phyloP scores from a whole-genome alignment of 108 stramenopile species.

The Epipyxis sp. region DNA sequence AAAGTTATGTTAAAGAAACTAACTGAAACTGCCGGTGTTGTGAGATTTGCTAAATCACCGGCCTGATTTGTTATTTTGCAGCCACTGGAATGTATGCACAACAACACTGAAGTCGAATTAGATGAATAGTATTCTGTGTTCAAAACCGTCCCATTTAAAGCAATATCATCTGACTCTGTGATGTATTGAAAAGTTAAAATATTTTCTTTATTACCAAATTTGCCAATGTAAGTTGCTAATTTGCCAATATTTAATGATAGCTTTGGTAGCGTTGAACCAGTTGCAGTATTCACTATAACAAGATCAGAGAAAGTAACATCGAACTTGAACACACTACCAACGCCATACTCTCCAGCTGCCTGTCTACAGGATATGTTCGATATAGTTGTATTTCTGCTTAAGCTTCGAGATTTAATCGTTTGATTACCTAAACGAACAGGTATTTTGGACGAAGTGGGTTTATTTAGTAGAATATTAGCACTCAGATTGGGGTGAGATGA shows the following conservation, averaged over 20 bases:
- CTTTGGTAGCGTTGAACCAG: not conserved
- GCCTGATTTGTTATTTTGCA: not conserved
- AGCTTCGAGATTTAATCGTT: not conserved
- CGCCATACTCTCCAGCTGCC: conserved; percentile 6
- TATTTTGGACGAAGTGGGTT: not conserved
- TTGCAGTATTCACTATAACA: not conserved
- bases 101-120: not conserved
- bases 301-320: not conserved
- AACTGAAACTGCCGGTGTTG: not conserved
- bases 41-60: not conserved
- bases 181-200: not conserved
- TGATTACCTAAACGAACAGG: not conserved
- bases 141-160: too few relatives aligned
- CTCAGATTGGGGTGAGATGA: not conserved
- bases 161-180: not conserved
- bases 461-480: not conserved
- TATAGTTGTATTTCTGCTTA: not conserved
- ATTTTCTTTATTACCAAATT: not conserved
- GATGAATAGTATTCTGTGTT: too few relatives aligned
- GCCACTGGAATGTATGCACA: not conserved
- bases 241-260: not conserved
- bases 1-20: not conserved
- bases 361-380: not conserved
- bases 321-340: not conserved
- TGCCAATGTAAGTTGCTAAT: not conserved